Evolutionary conservation across 306 rosid genomes (phyloP).

Genomic region (Lablab purpureus): DNA sequence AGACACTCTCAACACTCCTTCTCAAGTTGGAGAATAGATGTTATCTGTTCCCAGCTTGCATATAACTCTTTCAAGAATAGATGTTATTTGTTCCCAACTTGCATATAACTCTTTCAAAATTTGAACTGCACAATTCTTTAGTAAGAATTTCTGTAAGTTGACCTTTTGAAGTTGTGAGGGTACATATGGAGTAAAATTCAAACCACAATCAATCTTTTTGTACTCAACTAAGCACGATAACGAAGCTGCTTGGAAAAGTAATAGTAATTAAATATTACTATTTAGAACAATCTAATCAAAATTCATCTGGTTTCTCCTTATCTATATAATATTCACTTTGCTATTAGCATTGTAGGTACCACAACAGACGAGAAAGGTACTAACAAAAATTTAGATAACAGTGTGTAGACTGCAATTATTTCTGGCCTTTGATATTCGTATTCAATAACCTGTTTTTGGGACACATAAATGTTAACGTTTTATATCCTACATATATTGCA

Average conservation of each 20-base stretch:
- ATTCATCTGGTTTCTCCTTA: background rate
- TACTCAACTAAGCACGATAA: background rate
- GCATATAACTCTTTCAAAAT: background rate
- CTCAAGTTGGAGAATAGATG: background rate
- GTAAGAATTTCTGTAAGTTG: too few species aligned
- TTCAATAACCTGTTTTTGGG: slow-evolving; percentile 23
- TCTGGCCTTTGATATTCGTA: background rate
- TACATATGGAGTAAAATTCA: background rate
- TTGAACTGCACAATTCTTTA: too few species aligned
- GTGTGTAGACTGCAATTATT: background rate
- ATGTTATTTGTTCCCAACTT: background rate
- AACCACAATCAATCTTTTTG: background rate
- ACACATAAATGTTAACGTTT: background rate
- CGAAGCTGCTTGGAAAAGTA: background rate
- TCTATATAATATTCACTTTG: background rate
- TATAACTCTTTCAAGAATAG: too few species aligned
- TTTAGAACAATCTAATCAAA: background rate
- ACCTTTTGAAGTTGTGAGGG: too few species aligned
- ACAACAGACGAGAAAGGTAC: background rate
- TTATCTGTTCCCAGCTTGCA: background rate
- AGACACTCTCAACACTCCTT: background rate
- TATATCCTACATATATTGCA: background rate
- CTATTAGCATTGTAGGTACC: background rate
- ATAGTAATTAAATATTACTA: background rate
- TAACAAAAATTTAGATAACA: background rate